Conservation (phyloP, 2,329 filamentous ascomycete species). For the Talaromyces sp. region DNA sequence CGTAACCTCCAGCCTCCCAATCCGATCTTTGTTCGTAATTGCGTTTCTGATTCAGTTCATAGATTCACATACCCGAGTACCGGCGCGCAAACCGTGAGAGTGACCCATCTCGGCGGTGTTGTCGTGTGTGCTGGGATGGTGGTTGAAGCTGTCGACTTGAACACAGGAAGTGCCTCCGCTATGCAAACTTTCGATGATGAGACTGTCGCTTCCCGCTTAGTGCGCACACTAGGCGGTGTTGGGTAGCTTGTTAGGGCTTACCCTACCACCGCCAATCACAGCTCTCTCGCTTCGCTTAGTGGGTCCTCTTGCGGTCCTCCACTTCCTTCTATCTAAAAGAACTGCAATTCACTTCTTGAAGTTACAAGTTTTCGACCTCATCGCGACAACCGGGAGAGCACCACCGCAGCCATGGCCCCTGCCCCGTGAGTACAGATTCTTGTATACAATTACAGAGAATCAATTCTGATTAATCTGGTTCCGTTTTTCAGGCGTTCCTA, state of each 20-base stretch:
- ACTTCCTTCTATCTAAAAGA: constrained; percentile 16
- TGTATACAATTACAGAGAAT: constrained; percentile 28
- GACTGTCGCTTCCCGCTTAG: constrained; percentile 22
- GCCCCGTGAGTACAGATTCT: constrained; percentile 36
- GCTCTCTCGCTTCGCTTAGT: constrained; percentile 20
- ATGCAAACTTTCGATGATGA: constrained; percentile 22
- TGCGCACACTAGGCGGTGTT: constrained; percentile 19
- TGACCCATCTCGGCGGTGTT: constrained; percentile 71
- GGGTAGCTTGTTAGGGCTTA: constrained; percentile 19
- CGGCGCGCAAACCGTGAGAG: constrained; percentile 78
- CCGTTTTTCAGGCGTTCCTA: constrained; percentile 58
- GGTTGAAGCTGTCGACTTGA: constrained; percentile 30
- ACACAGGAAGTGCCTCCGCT: constrained; percentile 26
- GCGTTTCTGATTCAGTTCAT: neutral
- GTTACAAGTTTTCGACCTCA: constrained; percentile 25
- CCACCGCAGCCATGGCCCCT: constrained; percentile 40
- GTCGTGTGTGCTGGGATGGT: constrained; percentile 33
- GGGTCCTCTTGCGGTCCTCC: constrained; percentile 18
- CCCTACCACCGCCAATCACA: constrained; percentile 22
- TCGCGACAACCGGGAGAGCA: constrained; percentile 38
- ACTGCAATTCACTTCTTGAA: constrained; percentile 14
- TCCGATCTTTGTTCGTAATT: neutral
- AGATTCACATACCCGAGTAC: constrained; percentile 66
- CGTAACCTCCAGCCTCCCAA: neutral
- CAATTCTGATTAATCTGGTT: constrained; percentile 29